Percentiles rank a stretch among this genome's conserved stretches.
These are phyloP conservation scores for Trichoderma aggressivum DNA, from an alignment of 2,329 filamentous ascomycete species.

Conservation along the genomic window DNA sequence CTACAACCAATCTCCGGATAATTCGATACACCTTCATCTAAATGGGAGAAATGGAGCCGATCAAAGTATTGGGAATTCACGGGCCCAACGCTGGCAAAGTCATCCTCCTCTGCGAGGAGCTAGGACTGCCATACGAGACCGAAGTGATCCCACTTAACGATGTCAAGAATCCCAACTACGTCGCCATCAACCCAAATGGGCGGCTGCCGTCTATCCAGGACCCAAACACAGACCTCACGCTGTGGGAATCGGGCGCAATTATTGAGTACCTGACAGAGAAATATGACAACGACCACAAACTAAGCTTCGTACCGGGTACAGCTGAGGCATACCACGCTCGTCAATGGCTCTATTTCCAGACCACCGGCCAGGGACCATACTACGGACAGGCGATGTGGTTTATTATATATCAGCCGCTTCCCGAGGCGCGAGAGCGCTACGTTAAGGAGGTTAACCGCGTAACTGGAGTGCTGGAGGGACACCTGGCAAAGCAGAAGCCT, in stretches of 20 bases:
- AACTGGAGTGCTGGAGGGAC: background rate
- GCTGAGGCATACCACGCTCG: slow-evolving; percentile 32
- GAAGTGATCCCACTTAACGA: slow-evolving; percentile 24
- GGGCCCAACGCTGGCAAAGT: slow-evolving; percentile 35
- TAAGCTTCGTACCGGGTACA: slow-evolving; percentile 24
- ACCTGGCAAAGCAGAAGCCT: slow-evolving; percentile 6
- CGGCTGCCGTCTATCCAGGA: slow-evolving; percentile 34
- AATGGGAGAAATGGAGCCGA: background rate
- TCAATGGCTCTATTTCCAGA: slow-evolving; percentile 39
- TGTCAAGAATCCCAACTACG: slow-evolving; percentile 28
- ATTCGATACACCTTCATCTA: background rate
- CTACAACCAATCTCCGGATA: background rate
- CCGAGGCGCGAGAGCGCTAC: slow-evolving; percentile 1
- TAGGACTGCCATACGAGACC: slow-evolving; percentile 34
- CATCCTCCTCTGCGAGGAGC: slow-evolving; percentile 36
- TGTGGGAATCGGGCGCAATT: slow-evolving; percentile 31
- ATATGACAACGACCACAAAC: slow-evolving; percentile 29
- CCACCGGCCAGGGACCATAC: slow-evolving; percentile 40
- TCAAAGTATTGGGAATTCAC: background rate
- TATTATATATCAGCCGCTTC: slow-evolving; percentile 8
- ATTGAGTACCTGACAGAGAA: slow-evolving; percentile 31
- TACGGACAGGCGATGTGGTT: slow-evolving; percentile 36
- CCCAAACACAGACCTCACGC: slow-evolving; percentile 31
- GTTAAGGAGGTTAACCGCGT: slow-evolving; percentile 5
- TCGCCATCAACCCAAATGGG: slow-evolving; percentile 35